phyloP scores from a whole-genome alignment of 768 basidiomycete species.

The Mycena venus region DNA sequence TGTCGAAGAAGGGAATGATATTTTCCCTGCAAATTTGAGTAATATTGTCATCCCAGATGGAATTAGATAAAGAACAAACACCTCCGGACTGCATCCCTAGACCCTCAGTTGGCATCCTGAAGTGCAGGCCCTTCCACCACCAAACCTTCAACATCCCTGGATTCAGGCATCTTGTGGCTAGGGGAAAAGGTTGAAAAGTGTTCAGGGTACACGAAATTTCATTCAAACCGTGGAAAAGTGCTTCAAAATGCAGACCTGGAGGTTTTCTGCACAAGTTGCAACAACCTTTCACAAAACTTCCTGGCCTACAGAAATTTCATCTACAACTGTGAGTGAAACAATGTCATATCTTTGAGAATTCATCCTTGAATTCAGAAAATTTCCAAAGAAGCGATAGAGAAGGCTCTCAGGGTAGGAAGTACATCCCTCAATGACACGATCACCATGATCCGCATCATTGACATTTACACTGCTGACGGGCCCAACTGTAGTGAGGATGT shows the following conservation, averaged over 20 bases:
- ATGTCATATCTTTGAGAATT: background rate
- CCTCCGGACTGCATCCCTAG: background rate
- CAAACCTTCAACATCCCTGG: background rate
- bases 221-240: background rate
- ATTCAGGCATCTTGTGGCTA: background rate
- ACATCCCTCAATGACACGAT: background rate
- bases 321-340: background rate
- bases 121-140: background rate
- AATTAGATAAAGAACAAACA: background rate
- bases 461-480: background rate
- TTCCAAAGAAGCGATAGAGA: background rate
- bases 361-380: background rate
- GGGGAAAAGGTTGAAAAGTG: background rate
- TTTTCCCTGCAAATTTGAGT: background rate
- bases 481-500: background rate
- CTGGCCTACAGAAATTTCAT: background rate
- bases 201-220: background rate
- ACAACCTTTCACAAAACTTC: background rate
- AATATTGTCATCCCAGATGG: background rate
- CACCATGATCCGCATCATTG: background rate
- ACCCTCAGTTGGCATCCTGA: background rate
- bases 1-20: background rate
- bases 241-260: background rate
- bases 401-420: background rate
- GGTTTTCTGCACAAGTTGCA: background rate